Evolutionary conservation across 2,329 filamentous ascomycete species (phyloP), one percentile per base, ranked within the genome.

Genomic region (Arthrobotrys conoides): DNA sequence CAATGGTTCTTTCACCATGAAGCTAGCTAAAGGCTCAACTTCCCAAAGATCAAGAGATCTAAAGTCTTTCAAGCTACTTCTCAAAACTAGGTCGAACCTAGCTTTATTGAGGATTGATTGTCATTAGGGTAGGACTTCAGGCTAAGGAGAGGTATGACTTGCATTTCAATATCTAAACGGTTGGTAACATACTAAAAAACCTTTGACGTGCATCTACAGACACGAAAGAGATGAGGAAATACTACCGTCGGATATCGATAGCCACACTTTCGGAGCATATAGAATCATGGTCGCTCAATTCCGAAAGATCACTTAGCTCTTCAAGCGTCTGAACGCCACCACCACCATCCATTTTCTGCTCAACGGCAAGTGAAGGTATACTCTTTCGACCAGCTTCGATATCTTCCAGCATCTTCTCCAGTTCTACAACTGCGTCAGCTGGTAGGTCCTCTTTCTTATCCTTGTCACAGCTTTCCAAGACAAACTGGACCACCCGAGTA

Each of bases 221-320:
- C 55, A 12, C 49, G 8, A 22, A 22, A 1, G 1, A 22, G 36
- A 44, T 30, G 27, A 61, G 4, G n/a, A 12, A 41, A 14, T 41
- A 44, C 9, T 61, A 27, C 14, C 41, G 27, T 27, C 6, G 3
- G n/a, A n/a, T 14, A 3, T 44, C 57, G 22, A 61, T 12, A 20
- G 24, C 36, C 57, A 61, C 24, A 2, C 4, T 18, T 3, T 61
- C 57, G 3, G 6, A 18, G 44, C 12, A 41, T 1, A 44, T 20
- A 1, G 57, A 61, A 24, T 44, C 57, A 14, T 61, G 57, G 4
- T 61, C 57, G 20, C 57, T 61, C 33, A 61, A 10, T 4, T 61
- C 57, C 14, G 36, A 61, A 44, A 61, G 4, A 20, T 61, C 57
- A n/a, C 57, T 61, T n/a, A 44, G 12, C 10, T 44, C 36, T 2